Conservation (phyloP, 208 protist genomes). For the Leishmania major region DNA sequence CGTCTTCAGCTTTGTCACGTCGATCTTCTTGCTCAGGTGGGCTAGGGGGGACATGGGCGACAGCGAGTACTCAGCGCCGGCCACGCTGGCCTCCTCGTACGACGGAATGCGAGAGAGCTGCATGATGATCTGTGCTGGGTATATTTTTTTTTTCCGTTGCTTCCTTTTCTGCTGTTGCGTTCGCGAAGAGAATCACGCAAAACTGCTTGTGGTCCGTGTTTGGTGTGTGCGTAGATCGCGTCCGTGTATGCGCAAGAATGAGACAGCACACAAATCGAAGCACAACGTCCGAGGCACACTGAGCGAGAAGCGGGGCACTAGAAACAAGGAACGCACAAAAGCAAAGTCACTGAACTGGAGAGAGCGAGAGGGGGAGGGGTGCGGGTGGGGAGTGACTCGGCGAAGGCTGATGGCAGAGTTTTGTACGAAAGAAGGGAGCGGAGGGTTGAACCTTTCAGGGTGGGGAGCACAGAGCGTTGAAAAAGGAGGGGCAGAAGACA, state of each 20-base stretch:
- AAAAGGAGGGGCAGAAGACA: not conserved
- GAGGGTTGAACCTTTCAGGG: not conserved
- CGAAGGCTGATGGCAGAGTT: not conserved
- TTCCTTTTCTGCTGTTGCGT: not conserved
- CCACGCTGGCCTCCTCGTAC: constrained; percentile 43
- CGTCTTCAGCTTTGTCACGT: constrained; percentile 87
- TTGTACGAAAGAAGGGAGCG: not conserved
- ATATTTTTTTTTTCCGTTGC: not conserved
- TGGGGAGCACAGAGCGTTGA: not conserved
- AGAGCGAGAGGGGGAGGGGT: not conserved
- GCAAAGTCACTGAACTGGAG: not conserved
- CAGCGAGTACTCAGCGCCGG: constrained; percentile 22
- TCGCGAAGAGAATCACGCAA: not conserved
- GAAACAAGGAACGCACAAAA: not conserved
- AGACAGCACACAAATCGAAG: not conserved
- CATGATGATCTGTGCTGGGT: not conserved
- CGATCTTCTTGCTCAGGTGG: constrained; percentile 59
- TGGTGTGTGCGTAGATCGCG: not conserved
- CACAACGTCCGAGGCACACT: not conserved
- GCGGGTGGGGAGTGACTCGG: not conserved
- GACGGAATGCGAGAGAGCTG: constrained; percentile 33
- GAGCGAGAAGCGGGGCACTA: not conserved
- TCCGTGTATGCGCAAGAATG: not conserved
- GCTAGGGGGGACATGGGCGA: constrained; percentile 28
- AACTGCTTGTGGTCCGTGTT: not conserved